phyloP scores from a whole-genome alignment of 2,329 filamentous ascomycete species.

The Ceratocystis harringtonii region DNA sequence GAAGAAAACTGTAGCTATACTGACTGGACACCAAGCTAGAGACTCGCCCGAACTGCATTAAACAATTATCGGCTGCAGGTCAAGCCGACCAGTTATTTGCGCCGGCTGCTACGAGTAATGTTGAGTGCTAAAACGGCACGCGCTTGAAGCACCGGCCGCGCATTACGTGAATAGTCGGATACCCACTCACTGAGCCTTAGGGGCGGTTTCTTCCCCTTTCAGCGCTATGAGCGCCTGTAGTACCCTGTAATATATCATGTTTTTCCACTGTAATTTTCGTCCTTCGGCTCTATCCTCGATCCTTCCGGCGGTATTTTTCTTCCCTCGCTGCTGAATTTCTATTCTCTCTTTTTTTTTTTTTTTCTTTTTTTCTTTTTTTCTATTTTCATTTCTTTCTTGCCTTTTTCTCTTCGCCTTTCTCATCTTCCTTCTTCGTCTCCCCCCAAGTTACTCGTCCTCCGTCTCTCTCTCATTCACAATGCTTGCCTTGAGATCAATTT shows the following conservation, averaged over 20 bases:
- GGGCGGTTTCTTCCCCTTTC: background rate
- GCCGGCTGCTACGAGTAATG: no score
- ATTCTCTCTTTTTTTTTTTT: background rate
- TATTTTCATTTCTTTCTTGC: background rate
- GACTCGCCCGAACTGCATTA: no score
- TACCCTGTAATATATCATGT: background rate
- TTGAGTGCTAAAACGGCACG: no score
- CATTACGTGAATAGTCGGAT: no score
- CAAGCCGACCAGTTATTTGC: no score
- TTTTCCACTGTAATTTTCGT: background rate
- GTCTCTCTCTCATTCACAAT: constrained; percentile 40
- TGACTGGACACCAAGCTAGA: no score
- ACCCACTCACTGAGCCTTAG: no score
- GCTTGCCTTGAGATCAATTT: constrained; percentile 68
- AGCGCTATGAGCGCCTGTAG: background rate
- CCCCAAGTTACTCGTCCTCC: constrained; percentile 16
- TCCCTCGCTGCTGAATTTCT: background rate
- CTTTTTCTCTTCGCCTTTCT: background rate
- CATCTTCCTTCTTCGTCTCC: background rate
- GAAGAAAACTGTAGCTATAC: no score
- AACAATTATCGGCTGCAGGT: no score
- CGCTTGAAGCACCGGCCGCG: no score
- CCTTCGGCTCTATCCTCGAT: background rate
- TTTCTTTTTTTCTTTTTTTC: background rate
- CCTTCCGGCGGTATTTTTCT: constrained; percentile 8